Percentiles rank a stretch among this genome's conserved stretches.
Conservation (phyloP, 495 filamentous ascomycete species). For the Lasiosphaeris hirsuta region DNA sequence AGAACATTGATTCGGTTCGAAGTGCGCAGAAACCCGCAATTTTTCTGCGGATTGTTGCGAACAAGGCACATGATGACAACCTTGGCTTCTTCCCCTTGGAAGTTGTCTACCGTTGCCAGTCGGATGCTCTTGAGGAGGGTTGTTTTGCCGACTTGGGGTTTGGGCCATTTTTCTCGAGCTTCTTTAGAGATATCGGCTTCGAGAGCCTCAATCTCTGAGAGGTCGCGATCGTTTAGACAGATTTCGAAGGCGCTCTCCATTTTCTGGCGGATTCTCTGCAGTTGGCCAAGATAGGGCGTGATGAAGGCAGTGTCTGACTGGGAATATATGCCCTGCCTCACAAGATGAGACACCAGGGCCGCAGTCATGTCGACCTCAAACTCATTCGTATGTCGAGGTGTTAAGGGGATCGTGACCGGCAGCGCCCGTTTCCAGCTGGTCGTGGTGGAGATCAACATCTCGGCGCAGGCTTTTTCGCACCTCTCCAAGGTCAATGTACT, state of each 20-base stretch:
- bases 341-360: slow-evolving; percentile 65
- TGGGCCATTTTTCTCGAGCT: too few species aligned
- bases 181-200: too few species aligned
- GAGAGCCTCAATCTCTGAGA: slow-evolving; percentile 33
- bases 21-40: slow-evolving; percentile 71
- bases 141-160: slow-evolving; percentile 1
- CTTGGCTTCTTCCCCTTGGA: slow-evolving; percentile 80
- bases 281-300: slow-evolving; percentile 73
- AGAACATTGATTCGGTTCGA: slow-evolving; percentile 78
- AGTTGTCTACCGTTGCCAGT: slow-evolving; percentile 77
- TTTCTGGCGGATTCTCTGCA: slow-evolving; percentile 61
- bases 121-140: slow-evolving; percentile 57
- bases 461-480: too few species aligned
- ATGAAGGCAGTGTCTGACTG: slow-evolving; percentile 71
- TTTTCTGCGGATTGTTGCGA: slow-evolving; percentile 59
- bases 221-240: slow-evolving; percentile 63
- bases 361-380: slow-evolving; percentile 65
- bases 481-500: slow-evolving; percentile 60
- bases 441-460: too few species aligned
- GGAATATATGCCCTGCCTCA: slow-evolving; percentile 14
- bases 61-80: slow-evolving; percentile 81
- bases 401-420: slow-evolving; percentile 34
- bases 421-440: slow-evolving; percentile 45
- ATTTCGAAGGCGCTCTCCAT: slow-evolving; percentile 35
- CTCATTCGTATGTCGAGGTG: slow-evolving; percentile 64